Conservation (phyloP, 2,329 filamentous ascomycete species). For the Alternaria triticina region DNA sequence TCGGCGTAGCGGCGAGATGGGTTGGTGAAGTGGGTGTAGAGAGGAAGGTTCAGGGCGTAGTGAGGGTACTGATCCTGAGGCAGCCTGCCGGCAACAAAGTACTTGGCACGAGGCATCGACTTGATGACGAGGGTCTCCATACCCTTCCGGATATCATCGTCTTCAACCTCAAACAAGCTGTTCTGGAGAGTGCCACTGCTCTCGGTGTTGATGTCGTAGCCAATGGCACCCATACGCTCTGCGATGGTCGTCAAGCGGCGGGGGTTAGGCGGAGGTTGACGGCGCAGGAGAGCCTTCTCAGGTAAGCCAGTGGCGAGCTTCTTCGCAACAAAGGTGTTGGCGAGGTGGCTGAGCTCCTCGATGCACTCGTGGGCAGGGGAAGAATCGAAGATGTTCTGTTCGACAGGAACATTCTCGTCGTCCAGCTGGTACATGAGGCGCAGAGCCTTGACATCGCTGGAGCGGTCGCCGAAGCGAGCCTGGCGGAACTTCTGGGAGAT, state of each 20-base stretch:
- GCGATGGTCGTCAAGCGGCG: conserved; percentile 89
- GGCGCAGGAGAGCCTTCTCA: conserved; percentile 89
- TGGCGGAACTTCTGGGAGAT: conserved; percentile 92
- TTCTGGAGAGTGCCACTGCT: conserved; percentile 93
- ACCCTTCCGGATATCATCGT: conserved; percentile 88
- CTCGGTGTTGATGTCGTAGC: conserved; percentile 85
- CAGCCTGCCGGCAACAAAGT: conserved; percentile 84
- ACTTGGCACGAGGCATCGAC: conserved; percentile 95
- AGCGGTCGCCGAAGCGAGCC: conserved; percentile 79
- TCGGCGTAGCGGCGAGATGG: conserved; percentile 95
- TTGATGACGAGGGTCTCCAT: conserved; percentile 97
- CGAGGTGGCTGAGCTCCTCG: conserved; percentile 93
- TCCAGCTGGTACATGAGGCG: conserved; percentile 92
- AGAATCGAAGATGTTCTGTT: conserved; percentile 94
- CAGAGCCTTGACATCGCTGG: conserved; percentile 80
- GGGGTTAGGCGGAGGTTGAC: conserved; percentile 83
- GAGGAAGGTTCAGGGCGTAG: conserved; percentile 87
- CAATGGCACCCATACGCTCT: conserved; percentile 90
- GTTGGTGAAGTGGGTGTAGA: conserved; percentile 98
- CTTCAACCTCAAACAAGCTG: conserved; percentile 91
- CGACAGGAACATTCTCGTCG: conserved; percentile 96
- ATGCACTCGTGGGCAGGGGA: conserved; percentile 89
- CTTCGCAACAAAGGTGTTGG: conserved; percentile 87
- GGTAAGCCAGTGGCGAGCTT: conserved; percentile 79
- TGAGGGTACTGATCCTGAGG: conserved; percentile 80